Base-by-base conservation (phyloP, 495 filamentous ascomycete species). In the Aspergillus sparsus region DNA sequence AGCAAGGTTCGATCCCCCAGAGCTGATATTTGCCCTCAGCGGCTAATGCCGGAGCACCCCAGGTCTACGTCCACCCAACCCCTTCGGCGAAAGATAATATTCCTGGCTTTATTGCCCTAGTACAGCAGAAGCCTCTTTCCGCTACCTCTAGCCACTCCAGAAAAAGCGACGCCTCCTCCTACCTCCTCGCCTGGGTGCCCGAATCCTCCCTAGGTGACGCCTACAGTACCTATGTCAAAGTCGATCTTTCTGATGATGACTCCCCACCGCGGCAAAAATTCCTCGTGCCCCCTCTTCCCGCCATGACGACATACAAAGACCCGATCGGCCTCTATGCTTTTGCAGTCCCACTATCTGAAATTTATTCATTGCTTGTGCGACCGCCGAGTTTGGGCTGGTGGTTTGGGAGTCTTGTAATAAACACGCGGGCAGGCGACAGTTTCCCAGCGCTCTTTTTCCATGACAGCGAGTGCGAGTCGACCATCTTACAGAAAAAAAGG, bases 401-500 rank as follows among this genome's bases (percentile, higher is more conserved):
- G 94, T 97, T 92, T 73, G 94, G 94, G 42, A 95, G 90, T 65
- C 65, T 98, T 5, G 89, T 98, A 41, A 91, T 98, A 72, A 98
- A 98, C 65, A 91, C 90, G 0, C 80, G 90, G 6, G 87, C 87
- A 3, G 94, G 95, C 3, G 91, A 97, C 70, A 89, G 86, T 68
- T 97, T 97, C 66, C 94, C 94, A 0, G 91, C 95, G 9, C 78
- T 98, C 5, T 98, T 98, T 74, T 98, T 98, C 74, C 94, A 98
- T 64, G 94, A 98, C 66, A 89, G 83, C 55, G 95, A 98, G 79
- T 98, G 94, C 73, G 89, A 96, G 72, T 92, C 88, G 46, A 98
- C 94, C 6, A 96, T 98, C 39, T 72, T 95, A 51, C 93, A 97
- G 74, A 91, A 93, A 74, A 95, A 92, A 81, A 90, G 87, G 69